phyloP scores from a whole-genome alignment of 2,329 filamentous ascomycete genomes.

The Gyromitra esculenta region DNA sequence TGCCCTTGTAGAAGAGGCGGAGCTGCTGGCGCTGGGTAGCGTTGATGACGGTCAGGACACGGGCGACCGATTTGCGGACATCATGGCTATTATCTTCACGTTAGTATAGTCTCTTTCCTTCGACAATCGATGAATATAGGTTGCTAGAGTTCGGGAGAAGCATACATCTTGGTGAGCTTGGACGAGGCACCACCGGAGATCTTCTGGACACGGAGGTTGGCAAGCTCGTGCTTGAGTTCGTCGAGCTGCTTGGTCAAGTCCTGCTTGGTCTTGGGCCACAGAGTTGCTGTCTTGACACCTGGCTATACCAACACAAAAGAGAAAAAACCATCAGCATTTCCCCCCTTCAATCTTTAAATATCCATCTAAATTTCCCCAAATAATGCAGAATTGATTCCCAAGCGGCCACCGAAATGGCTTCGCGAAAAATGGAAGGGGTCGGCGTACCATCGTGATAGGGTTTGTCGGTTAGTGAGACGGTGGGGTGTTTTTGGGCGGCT shows the following conservation, averaged over 20 bases:
- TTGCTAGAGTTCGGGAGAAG: slow-evolving; percentile 56
- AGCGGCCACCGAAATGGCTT: slow-evolving; percentile 28
- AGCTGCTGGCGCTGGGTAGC: slow-evolving; percentile 98
- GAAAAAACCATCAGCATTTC: slow-evolving; percentile 53
- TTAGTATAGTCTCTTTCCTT: slow-evolving; percentile 20
- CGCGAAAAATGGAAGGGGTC: slow-evolving; percentile 12
- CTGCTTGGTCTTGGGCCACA: slow-evolving; percentile 99
- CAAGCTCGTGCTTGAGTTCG: slow-evolving; percentile 91
- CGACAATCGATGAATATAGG: slow-evolving; percentile 7
- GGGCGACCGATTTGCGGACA: slow-evolving; percentile 98
- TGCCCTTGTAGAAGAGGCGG: slow-evolving; percentile 99
- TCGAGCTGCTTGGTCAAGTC: slow-evolving; percentile 94
- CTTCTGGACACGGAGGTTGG: slow-evolving; percentile 97
- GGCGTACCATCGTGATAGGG: slow-evolving; percentile 59
- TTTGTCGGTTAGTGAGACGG: slow-evolving; percentile 37
- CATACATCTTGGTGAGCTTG: slow-evolving; percentile 98
- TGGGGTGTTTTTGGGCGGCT: slow-evolving; percentile 56
- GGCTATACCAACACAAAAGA: slow-evolving; percentile 63
- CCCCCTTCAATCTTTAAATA: slow-evolving; percentile 11
- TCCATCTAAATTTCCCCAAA: slow-evolving; percentile 12
- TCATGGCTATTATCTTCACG: slow-evolving; percentile 75
- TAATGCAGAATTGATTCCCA: slow-evolving; percentile 31
- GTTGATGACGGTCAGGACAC: slow-evolving; percentile 99
- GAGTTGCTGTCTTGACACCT: slow-evolving; percentile 91
- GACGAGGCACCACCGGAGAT: slow-evolving; percentile 88